Evolutionary conservation across 2,329 filamentous ascomycete species (phyloP), one percentile per base, ranked within the genome.

Genomic region (Scytalidium lignicola): DNA sequence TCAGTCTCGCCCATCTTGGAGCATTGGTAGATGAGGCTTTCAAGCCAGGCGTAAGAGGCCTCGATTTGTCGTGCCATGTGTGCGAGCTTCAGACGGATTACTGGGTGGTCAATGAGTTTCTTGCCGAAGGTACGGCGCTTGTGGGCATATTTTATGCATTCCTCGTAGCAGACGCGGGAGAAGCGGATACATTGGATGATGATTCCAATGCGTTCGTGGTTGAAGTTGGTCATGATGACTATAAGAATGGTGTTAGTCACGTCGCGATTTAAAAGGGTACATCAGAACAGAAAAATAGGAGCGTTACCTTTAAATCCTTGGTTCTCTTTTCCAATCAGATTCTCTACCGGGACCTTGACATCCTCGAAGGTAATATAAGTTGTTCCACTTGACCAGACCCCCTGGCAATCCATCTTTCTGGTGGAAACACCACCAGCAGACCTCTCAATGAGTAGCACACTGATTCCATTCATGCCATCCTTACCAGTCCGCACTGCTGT

Each of bases 141-240:
- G 82, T 93, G 88, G 54, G 90, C 91, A 73, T 96, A 99, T 70
- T 95, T 95, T 69, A 97, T 81, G 20, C 87, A 88, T 73, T 99
- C 93, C 68, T 97, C 92, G 76, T 90, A 96, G 79, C 91, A 96
- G 58, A 97, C 92, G 58, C 93, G 90, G 41, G 88, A 85, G 80
- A 99, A 97, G 64, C 93, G 90, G 57, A 96, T 70, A 64, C 85
- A 95, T 73, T 99, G 93, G 74, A 97, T 97, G 73, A 97, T 91
- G 71, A 99, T 97, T 55, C 93, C 93, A 61, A 99, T 91, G 55
- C 93, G 89, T 75, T 99, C 93, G 78, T 97, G 93, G 80, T 97
- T 97, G 78, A 96, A 96, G 79, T 96, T 96, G 67, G 90, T 96
- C 92, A 97, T 97, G 77, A 99, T 92, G 66, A 95, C 90, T 80